Percentiles rank a stretch among this genome's conserved stretches.
Conservation (phyloP, 2,329 filamentous ascomycete species). For the Ciborinia camelliae region DNA sequence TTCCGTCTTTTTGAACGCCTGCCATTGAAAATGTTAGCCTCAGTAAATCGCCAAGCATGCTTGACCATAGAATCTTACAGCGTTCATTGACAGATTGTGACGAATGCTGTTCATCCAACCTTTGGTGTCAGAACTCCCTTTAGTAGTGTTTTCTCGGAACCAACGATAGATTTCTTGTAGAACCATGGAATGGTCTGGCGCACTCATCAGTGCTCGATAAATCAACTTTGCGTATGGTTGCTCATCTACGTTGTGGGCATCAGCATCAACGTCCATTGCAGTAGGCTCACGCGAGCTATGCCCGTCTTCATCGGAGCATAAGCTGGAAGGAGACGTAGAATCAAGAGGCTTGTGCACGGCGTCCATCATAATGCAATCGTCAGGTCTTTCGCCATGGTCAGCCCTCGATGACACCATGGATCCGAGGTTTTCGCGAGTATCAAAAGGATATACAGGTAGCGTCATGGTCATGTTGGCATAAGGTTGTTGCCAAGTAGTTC, state of each 20-base stretch:
- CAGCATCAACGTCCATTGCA: conserved; percentile 32
- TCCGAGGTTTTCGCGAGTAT: conserved; percentile 21
- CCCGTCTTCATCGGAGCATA: conserved; percentile 33
- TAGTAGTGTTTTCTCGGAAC: conserved; percentile 79
- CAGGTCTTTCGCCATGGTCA: conserved; percentile 5
- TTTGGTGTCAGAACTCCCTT: conserved; percentile 57
- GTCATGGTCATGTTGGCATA: conserved; percentile 23
- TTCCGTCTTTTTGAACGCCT: conserved; percentile 56
- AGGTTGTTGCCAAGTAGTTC: conserved; percentile 22
- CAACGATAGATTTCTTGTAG: conserved; percentile 87
- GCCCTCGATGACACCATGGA: background rate
- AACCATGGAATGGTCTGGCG: conserved; percentile 65
- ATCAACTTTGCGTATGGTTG: conserved; percentile 79
- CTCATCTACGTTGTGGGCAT: conserved; percentile 44
- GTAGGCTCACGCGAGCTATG: conserved; percentile 30
- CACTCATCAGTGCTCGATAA: conserved; percentile 68
- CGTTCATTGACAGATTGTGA: conserved; percentile 95
- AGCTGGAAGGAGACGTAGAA: conserved; percentile 25
- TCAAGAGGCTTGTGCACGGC: conserved; percentile 16
- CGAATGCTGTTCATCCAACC: conserved; percentile 97
- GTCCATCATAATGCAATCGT: conserved; percentile 17
- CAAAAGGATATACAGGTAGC: conserved; percentile 25
- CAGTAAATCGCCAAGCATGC: conserved; percentile 37
- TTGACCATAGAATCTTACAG: conserved; percentile 53
- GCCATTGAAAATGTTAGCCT: conserved; percentile 16